Evolutionary conservation across 257 asterid genomes (phyloP), one percentile per base, ranked within the genome.

Genomic region (Ocimum tenuiflorum): DNA sequence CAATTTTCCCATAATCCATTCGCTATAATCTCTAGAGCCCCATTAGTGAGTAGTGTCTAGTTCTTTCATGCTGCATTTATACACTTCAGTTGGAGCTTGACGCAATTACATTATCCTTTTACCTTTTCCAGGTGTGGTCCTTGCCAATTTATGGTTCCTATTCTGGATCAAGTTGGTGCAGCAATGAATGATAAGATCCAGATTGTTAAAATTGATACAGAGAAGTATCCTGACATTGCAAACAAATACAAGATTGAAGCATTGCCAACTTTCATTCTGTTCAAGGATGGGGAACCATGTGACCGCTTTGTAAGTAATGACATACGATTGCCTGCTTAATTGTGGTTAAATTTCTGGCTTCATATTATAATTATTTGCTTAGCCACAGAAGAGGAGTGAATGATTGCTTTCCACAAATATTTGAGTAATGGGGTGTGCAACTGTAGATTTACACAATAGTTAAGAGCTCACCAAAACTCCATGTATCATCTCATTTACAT

Each of bases 161-260:
- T 92, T 70, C 94, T 42, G 31, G 18, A 89, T 1, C 81, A 89
- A 73, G 94, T 89, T 48, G 69, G 94, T 51, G 74, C 85, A 41
- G 59, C 81, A 10, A 59, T 92, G 89, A 79, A 36, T 53, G 96
- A 89, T 68, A 86, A 86, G 80, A 79, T 92, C 74, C 86, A 79
- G 79, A 83, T 92, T 47, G 96, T 89, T 76, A 89, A 92, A 79
- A 84, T 92, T 54, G 99, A 92, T 64, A 89, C 96, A 0, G 99
- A 92, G 80, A 92, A 88, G 81, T 92, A 92, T 68, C 95, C 99
- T 47, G 31, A 18, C 57, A 74, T 92, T 54, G 97, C 97, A 24
- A 63, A 83, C 77, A 75, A 89, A 79, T 92, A 89, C 81, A 77
- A 62, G 5, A 92, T 92, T 73, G 82, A 82, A 73, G 99, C 99